phyloP scores from a whole-genome alignment of 805 yeast genomes.

The Kodamaea kakaduensis region DNA sequence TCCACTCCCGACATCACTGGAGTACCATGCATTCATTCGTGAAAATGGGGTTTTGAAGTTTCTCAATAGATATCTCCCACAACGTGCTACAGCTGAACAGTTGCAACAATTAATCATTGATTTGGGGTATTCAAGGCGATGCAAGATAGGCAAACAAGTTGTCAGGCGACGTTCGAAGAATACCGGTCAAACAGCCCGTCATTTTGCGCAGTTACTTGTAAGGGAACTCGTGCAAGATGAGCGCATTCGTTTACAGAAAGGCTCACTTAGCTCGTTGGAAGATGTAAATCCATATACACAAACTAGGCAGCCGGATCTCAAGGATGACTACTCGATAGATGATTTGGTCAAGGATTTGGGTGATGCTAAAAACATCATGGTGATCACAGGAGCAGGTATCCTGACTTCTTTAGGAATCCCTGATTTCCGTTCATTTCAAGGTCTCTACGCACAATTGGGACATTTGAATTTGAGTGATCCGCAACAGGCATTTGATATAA shows the following conservation, averaged over 20 bases:
- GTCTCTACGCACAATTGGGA: slow-evolving; percentile 68
- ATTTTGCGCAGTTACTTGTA: neutral
- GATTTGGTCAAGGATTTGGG: slow-evolving; percentile 15
- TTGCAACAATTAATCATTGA: slow-evolving; percentile 14
- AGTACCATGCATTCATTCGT: slow-evolving; percentile 13
- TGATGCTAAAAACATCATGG: slow-evolving; percentile 49
- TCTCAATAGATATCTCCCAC: slow-evolving; percentile 14
- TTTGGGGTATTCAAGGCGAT: slow-evolving; percentile 14
- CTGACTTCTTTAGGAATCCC: slow-evolving; percentile 89
- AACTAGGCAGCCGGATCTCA: neutral
- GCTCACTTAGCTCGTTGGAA: neutral
- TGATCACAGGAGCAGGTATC: slow-evolving; percentile 90
- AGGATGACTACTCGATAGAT: slow-evolving; percentile 11
- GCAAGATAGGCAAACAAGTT: neutral
- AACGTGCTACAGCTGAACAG: slow-evolving; percentile 13
- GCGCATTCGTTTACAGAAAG: neutral
- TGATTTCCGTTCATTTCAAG: slow-evolving; percentile 86
- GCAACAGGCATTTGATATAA: slow-evolving; percentile 80
- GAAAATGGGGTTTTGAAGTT: slow-evolving; percentile 15
- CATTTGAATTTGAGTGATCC: slow-evolving; percentile 77
- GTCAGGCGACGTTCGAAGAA: neutral
- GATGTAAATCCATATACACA: slow-evolving; percentile 5
- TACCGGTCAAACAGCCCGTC: neutral
- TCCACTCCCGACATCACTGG: no score
- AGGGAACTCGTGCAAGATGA: slow-evolving; percentile 1